Base-by-base conservation (phyloP, 2,329 filamentous ascomycete genomes). In the Fusarium drepaniforme region DNA sequence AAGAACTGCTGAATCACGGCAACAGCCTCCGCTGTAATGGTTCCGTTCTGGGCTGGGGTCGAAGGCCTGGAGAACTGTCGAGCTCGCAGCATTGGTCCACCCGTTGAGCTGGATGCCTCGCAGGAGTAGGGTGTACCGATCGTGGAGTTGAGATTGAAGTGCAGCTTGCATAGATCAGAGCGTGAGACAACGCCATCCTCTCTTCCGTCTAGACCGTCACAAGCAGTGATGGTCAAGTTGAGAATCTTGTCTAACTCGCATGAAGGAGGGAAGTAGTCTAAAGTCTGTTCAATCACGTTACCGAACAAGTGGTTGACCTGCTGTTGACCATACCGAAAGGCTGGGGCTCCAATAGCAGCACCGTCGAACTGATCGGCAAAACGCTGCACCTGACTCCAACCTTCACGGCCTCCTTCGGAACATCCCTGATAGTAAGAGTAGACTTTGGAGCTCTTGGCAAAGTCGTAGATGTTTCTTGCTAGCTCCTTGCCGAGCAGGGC, bases 381-480 rank as follows among this genome's bases (percentile, higher is more conserved):
- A 21, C 68, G 71, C 67, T 73, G 72, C 11, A 75, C 68, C 33
- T 75, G 72, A 37, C 70, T 75, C 72, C 72, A 71, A 18, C 86
- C 88, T 79, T 89, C 85, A 35, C 87, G 84, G 1, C 87, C 85
- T 33, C 85, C 86, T 35, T 85, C 83, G 16, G 85, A 87, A 74
- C 86, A 88, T n/a, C 85, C 86, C 68, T 84, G 79, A 80, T 88
- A 90, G 81, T 90, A 90, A 23, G 88, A 87, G 77, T 85, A 86
- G 46, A 89, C 76, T 66, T 79, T 74, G 75, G 69, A 35, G 66
- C 75, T 46, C 21, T 33, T 25, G 8, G 61, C 53, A 9, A 73
- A 42, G 18, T 76, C 78, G 75, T 85, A 89, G 63, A 87, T 84
- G 40, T 78, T 80, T 68, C 78, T 77, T 21, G 85, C 83, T 49